A percentile compares a stretch with the other conserved stretches of the same genome.
phyloP scores from a whole-genome alignment of 805 yeast genomes.

The Myxozyma melibiosi region DNA sequence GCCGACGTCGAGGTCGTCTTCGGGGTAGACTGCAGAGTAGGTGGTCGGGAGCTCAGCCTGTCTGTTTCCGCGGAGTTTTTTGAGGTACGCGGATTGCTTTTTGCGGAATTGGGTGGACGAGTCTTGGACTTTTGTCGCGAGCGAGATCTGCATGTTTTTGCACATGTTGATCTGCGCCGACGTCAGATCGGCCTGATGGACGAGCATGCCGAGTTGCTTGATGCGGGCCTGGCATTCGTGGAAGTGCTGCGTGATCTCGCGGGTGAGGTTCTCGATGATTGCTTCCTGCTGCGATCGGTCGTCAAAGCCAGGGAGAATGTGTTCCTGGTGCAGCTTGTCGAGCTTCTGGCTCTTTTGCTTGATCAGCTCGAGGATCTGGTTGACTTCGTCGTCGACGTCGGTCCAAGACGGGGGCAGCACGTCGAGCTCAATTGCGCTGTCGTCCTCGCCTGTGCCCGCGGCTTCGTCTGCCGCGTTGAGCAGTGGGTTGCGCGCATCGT shows the following conservation, averaged over 20 bases:
- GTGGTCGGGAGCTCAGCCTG: slow-evolving; percentile 36
- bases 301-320: slow-evolving; percentile 82
- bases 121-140: slow-evolving; percentile 83
- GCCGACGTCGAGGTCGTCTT: slow-evolving; percentile 35
- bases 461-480: slow-evolving; percentile 45
- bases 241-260: slow-evolving; percentile 64
- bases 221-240: slow-evolving; percentile 78
- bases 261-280: slow-evolving; percentile 76
- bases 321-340: slow-evolving; percentile 72
- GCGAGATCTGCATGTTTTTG: slow-evolving; percentile 76
- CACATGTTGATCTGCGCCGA: slow-evolving; percentile 63
- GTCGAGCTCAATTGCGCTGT: slow-evolving; percentile 57
- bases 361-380: slow-evolving; percentile 58
- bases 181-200: slow-evolving; percentile 41
- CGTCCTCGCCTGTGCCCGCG: slow-evolving; percentile 18
- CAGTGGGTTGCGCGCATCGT: slow-evolving; percentile 43
- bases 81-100: slow-evolving; percentile 85
- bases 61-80: slow-evolving; percentile 72
- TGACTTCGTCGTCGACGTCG: slow-evolving; percentile 72
- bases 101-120: slow-evolving; percentile 77
- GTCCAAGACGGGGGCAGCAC: slow-evolving; percentile 77
- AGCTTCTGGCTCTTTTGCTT: slow-evolving; percentile 59
- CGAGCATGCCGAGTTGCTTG: slow-evolving; percentile 59
- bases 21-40: slow-evolving; percentile 16
- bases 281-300: slow-evolving; percentile 77